Evolutionary conservation across 1,284 basidiomycete species (phyloP).

Genomic region (Ceratobasidium sp.): DNA sequence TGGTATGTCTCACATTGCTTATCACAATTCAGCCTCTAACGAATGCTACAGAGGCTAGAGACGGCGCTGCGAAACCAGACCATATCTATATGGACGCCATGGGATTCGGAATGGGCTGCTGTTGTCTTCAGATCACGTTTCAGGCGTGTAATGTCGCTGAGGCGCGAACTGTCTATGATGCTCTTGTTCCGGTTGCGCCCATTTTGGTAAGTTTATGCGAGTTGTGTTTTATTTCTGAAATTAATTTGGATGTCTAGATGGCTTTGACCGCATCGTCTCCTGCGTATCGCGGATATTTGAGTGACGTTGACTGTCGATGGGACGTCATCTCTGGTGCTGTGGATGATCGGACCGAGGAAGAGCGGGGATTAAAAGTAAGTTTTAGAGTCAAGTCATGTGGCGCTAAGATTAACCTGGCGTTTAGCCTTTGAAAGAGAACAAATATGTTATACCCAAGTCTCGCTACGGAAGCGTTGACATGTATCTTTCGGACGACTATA

Average conservation of each 20-base stretch:
- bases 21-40: too few relatives aligned
- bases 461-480: slow-evolving; percentile 94
- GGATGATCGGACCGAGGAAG: slow-evolving; percentile 96
- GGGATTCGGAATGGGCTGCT: slow-evolving; percentile 99
- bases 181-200: slow-evolving; percentile 90
- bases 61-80: slow-evolving; percentile 77
- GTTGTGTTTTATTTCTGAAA: slow-evolving; percentile 98
- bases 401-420: slow-evolving; percentile 55
- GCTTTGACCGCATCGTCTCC: slow-evolving; percentile 95
- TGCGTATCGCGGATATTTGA: slow-evolving; percentile 90
- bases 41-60: slow-evolving; percentile 69
- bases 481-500: slow-evolving; percentile 84
- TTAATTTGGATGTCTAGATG: slow-evolving; percentile 59
- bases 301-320: slow-evolving; percentile 98
- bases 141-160: slow-evolving; percentile 93
- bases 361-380: slow-evolving; percentile 81
- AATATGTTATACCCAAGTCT: slow-evolving; percentile 89
- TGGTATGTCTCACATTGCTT: not conserved
- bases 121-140: slow-evolving; percentile 97
- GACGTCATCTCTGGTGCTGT: slow-evolving; percentile 98
- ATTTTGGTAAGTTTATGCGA: slow-evolving; percentile 71
- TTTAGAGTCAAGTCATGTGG: slow-evolving; percentile 52
- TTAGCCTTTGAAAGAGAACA: slow-evolving; percentile 77
- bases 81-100: slow-evolving; percentile 99
- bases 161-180: slow-evolving; percentile 92